These are phyloP conservation scores for Cucurbitaria berberidis DNA, from an alignment of 2,329 filamentous ascomycete genomes.

Conservation along the genomic window DNA sequence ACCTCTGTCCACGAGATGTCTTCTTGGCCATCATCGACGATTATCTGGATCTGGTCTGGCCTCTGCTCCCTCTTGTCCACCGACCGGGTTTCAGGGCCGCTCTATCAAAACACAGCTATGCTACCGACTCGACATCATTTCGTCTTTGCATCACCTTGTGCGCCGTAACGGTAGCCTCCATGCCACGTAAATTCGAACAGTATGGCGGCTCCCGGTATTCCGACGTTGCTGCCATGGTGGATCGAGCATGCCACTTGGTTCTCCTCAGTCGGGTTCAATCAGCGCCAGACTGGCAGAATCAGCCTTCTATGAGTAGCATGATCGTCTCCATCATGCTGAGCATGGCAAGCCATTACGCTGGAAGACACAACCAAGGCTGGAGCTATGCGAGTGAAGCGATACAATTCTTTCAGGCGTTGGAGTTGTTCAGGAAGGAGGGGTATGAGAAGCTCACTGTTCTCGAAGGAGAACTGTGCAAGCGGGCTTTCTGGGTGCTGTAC, in stretches of 20 bases:
- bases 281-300: constrained; percentile 18
- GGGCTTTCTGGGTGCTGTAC: constrained; percentile 22
- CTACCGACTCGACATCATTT: constrained; percentile 13
- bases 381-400: constrained; percentile 22
- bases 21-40: constrained; percentile 19
- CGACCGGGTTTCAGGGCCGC: constrained; percentile 10
- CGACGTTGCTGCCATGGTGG: constrained; percentile 15
- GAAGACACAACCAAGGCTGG: constrained; percentile 18
- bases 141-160: constrained; percentile 19
- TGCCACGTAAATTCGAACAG: constrained; percentile 16
- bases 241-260: constrained; percentile 18
- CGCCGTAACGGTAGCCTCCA: constrained; percentile 18
- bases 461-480: constrained; percentile 19
- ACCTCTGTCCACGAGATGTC: constrained; percentile 11
- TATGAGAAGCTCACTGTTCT: constrained; percentile 9
- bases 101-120: constrained; percentile 16
- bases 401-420: constrained; percentile 18
- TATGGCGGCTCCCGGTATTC: constrained; percentile 10
- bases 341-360: constrained; percentile 21
- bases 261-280: constrained; percentile 11
- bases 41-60: constrained; percentile 21
- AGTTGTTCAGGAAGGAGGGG: constrained; percentile 16
- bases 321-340: constrained; percentile 15
- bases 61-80: constrained; percentile 18
- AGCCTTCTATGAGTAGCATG: constrained; percentile 12